Evolutionary conservation across 345 rosid species (phyloP), one percentile per base, ranked within the genome.

Genomic region (Rhodamnia rubescens): DNA sequence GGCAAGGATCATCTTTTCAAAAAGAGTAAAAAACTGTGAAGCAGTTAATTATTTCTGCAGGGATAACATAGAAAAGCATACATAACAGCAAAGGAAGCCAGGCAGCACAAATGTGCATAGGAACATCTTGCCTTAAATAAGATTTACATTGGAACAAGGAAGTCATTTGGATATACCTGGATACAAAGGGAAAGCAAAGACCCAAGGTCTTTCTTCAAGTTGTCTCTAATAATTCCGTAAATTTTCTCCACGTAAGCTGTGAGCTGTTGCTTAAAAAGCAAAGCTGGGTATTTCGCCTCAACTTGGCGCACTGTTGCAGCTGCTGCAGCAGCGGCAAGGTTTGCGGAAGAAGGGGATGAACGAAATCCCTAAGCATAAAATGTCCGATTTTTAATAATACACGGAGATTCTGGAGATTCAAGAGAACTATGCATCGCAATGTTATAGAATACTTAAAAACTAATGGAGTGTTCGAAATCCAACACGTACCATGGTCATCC

Each of bases 241-340:
- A 97, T 97, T 87, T 95, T 97, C 93, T 97, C 99, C 84, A 97
- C 98, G 86, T 94, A 96, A 9, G 99, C 99, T 36, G 99, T 98
- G 85, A 97, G 96, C 90, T 97, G 99, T 90, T 96, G 99, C 87
- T 96, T 97, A 90, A 97, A 97, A 88, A 97, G 99, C 87, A 97
- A 91, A 85, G 99, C 99, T 47, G 99, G 99, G 87, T 97, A 96
- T 89, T 94, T 97, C 10, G 99, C 99, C 90, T 97, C 99, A 54
- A 96, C 98, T 87, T 95, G 97, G 81, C 97, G 98, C 85, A 97
- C 92, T 51, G 95, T 96, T 1, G 93, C 89, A 80, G 91, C 89
- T 81, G 91, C 89, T 81, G 93, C 96, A 86, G 98, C 93, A 57
- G 95, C 95, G 82, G 96, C 93, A 89, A 97, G 94, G 88, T 90